Percentiles rank a stretch among this genome's conserved stretches.
Evolutionary conservation across 176 grass and related monocot species (phyloP).

Genomic region (Olyra latifolia): DNA sequence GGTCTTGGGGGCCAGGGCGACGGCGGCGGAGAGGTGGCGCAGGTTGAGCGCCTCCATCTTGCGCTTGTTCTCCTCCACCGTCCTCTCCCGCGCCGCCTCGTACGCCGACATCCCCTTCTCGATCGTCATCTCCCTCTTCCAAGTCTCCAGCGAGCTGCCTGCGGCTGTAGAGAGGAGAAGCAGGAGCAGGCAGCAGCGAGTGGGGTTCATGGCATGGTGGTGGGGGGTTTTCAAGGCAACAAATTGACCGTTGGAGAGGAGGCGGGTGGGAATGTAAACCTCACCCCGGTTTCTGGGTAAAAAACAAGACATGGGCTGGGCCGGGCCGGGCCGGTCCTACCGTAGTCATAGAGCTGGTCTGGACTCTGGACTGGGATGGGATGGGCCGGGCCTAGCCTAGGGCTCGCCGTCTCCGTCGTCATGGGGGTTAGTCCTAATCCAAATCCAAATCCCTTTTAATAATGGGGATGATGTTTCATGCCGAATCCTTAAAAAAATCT

Average conservation of each 20-base stretch:
- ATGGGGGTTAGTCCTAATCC: too few species aligned
- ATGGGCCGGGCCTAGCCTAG: too few species aligned
- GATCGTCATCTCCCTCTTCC: conserved; percentile 31
- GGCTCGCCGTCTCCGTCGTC: too few species aligned
- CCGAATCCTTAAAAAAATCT: not conserved
- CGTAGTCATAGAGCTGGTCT: too few species aligned
- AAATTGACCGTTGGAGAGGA: too few species aligned
- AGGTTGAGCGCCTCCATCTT: conserved; percentile 97
- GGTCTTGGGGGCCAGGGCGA: conserved; percentile 63
- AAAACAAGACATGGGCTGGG: not conserved
- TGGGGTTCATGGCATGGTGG: too few species aligned
- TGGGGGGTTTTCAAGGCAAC: too few species aligned
- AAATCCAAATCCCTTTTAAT: too few species aligned
- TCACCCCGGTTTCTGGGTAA: not conserved
- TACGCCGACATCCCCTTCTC: conserved; percentile 58
- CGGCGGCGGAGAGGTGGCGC: conserved; percentile 58
- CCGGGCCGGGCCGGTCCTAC: not conserved
- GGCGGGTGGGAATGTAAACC: too few species aligned
- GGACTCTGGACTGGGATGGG: too few species aligned
- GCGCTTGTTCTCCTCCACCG: conserved; percentile 91
- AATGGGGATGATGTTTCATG: not conserved
- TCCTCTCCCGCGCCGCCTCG: conserved; percentile 76
- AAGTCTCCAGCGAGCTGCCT: too few species aligned
- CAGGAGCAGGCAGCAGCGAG: not conserved
- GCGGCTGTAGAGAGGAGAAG: not conserved